These are phyloP conservation scores for Aspergillus pseudoterreus DNA, from an alignment of 2,329 filamentous ascomycete species.

Conservation along the genomic window DNA sequence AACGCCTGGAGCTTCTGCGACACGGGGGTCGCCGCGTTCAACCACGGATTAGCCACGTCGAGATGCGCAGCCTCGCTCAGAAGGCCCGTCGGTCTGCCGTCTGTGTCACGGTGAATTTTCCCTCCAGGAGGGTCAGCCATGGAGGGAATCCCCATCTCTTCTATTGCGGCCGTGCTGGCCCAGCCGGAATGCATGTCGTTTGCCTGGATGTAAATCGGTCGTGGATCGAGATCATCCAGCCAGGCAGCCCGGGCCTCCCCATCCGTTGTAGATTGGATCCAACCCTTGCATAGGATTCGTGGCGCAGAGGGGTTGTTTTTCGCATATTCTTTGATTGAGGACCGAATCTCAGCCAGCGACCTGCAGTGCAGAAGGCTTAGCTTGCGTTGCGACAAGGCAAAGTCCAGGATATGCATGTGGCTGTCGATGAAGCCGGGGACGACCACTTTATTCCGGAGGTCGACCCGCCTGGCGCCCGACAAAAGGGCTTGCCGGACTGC, in stretches of 20 bases:
- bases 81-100: conserved; percentile 44
- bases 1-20: conserved; percentile 43
- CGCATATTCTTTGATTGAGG: conserved; percentile 40
- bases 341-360: conserved; percentile 42
- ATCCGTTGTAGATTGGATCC: conserved; percentile 49
- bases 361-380: conserved; percentile 42
- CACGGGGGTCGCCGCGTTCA: conserved; percentile 40
- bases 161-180: conserved; percentile 47
- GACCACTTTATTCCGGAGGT: conserved; percentile 38
- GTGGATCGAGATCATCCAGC: conserved; percentile 47
- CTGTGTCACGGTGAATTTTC: conserved; percentile 43
- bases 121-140: conserved; percentile 45
- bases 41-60: conserved; percentile 45
- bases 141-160: conserved; percentile 42
- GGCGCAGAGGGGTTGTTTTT: conserved; percentile 35
- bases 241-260: conserved; percentile 43
- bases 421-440: conserved; percentile 49
- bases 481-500: conserved; percentile 12
- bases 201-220: conserved; percentile 49
- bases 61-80: conserved; percentile 47
- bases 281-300: conserved; percentile 46
- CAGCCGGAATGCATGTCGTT: conserved; percentile 52
- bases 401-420: conserved; percentile 50
- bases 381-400: conserved; percentile 47
- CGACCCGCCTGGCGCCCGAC: conserved; percentile 19